A percentile compares a stretch with the other conserved stretches of the same genome.
phyloP scores from a whole-genome alignment of 768 basidiomycete species.

The Boletus rufocinnamomeus region DNA sequence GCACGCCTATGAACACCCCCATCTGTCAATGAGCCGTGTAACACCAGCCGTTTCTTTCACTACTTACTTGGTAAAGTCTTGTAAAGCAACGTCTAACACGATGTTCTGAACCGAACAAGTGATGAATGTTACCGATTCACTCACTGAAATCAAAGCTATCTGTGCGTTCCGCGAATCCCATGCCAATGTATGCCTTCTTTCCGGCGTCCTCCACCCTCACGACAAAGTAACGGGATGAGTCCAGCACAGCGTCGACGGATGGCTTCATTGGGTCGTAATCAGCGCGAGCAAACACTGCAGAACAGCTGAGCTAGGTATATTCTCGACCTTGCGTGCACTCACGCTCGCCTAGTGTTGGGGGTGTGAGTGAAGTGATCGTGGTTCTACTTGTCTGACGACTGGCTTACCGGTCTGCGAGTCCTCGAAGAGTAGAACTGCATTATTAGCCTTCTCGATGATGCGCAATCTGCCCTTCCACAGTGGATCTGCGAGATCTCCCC shows the following conservation, averaged over 20 bases:
- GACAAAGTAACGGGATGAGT: slow-evolving; percentile 95
- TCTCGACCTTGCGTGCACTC: slow-evolving; percentile 32
- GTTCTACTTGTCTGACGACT: slow-evolving; percentile 2
- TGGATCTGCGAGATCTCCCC: slow-evolving; percentile 82
- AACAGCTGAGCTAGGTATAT: slow-evolving; percentile 9
- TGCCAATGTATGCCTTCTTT: slow-evolving; percentile 88
- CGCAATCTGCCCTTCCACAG: slow-evolving; percentile 92
- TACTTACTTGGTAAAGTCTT: slow-evolving; percentile 79
- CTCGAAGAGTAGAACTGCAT: slow-evolving; percentile 76
- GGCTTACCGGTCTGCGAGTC: slow-evolving; percentile 73
- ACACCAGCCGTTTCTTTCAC: neutral
- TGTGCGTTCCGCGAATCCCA: slow-evolving; percentile 87
- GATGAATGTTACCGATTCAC: slow-evolving; percentile 29
- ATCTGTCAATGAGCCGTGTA: slow-evolving; percentile 1
- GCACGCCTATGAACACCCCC: slow-evolving; percentile 47
- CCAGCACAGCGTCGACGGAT: slow-evolving; percentile 91
- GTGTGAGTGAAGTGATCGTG: slow-evolving; percentile 4
- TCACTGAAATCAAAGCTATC: slow-evolving; percentile 93
- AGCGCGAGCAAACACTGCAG: slow-evolving; percentile 81
- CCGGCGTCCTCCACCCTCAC: slow-evolving; percentile 87
- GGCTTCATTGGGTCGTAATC: slow-evolving; percentile 78
- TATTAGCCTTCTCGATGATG: slow-evolving; percentile 73
- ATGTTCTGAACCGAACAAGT: slow-evolving; percentile 9
- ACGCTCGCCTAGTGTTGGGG: slow-evolving; percentile 60
- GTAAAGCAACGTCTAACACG: slow-evolving; percentile 72